Evolutionary conservation across 2,329 filamentous ascomycete genomes (phyloP).

Genomic region (Apiospora marii): DNA sequence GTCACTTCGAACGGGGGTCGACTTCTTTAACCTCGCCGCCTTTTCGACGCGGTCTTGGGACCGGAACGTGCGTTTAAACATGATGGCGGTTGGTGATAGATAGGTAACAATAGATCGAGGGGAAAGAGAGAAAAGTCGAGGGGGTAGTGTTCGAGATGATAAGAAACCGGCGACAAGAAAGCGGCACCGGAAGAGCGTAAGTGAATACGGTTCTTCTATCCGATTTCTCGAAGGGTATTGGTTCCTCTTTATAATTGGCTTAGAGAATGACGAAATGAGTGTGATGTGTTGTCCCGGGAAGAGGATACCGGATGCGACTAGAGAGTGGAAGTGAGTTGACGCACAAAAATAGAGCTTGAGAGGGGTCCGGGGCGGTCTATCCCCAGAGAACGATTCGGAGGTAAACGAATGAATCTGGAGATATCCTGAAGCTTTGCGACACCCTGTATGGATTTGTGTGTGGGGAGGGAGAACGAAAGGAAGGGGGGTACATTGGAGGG

Average conservation of each 20-base stretch:
- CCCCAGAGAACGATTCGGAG: slow-evolving; percentile 43
- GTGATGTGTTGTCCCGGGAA: slow-evolving; percentile 37
- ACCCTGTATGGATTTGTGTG: slow-evolving; percentile 60
- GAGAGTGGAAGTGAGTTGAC: slow-evolving; percentile 49
- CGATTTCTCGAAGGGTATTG: slow-evolving; percentile 30
- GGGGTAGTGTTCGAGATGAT: slow-evolving; percentile 41
- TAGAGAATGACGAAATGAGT: slow-evolving; percentile 64
- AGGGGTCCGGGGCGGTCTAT: slow-evolving; percentile 58
- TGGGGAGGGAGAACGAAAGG: slow-evolving; percentile 61
- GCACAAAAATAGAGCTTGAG: slow-evolving; percentile 54
- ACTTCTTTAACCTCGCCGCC: slow-evolving; percentile 83
- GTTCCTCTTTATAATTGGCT: slow-evolving; percentile 36
- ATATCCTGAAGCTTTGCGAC: slow-evolving; percentile 65
- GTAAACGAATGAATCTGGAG: slow-evolving; percentile 58
- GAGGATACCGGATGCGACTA: slow-evolving; percentile 29
- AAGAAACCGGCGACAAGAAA: slow-evolving; percentile 34
- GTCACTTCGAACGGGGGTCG: slow-evolving; percentile 65
- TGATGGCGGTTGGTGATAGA: slow-evolving; percentile 57
- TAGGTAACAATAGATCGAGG: slow-evolving; percentile 30
- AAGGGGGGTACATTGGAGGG: slow-evolving; percentile 46
- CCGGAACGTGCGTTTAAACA: slow-evolving; percentile 94
- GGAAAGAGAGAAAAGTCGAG: slow-evolving; percentile 42
- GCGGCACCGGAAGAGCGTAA: slow-evolving; percentile 46
- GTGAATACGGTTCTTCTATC: slow-evolving; percentile 36
- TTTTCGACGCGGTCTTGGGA: slow-evolving; percentile 89